phyloP scores from a whole-genome alignment of 176 grass and related monocot genomes.

The Zoysia japonica region DNA sequence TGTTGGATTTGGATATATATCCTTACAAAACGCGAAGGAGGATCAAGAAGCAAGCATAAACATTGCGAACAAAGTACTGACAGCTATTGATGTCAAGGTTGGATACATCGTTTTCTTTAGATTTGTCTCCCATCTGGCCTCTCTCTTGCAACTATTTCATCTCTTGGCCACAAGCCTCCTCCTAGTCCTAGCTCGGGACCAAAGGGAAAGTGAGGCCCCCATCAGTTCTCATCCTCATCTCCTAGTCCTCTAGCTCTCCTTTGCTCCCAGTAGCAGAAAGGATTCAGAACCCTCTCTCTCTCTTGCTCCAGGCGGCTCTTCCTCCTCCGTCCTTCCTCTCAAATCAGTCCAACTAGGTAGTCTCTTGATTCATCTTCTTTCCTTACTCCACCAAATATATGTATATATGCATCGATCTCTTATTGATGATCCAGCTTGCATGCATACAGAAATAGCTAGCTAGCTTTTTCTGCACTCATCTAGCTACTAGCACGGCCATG shows the following conservation, averaged over 20 bases:
- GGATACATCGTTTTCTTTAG: conserved; percentile 13
- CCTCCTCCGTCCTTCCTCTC: conserved; percentile 11
- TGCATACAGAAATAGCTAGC: neutral
- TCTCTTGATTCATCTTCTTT: conserved; percentile 24
- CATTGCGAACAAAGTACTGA: conserved; percentile 8
- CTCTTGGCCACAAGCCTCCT: conserved; percentile 29
- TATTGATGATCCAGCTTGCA: conserved; percentile 16
- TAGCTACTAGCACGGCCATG: neutral
- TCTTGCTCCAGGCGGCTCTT: neutral
- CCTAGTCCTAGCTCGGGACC: conserved; percentile 27
- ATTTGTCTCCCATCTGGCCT: conserved; percentile 34
- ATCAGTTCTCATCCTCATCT: conserved; percentile 33
- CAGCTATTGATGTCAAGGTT: conserved; percentile 7
- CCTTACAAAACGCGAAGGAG: neutral
- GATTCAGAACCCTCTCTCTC: conserved; percentile 5
- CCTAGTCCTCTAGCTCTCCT: neutral
- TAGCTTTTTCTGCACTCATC: neutral
- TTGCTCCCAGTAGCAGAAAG: conserved; percentile 33
- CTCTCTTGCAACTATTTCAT: conserved; percentile 42
- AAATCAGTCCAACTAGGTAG: neutral
- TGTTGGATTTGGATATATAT: no score
- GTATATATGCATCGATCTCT: neutral
- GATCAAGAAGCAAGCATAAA: neutral
- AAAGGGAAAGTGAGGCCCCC: conserved; percentile 42
- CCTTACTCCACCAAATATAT: conserved; percentile 4